Percentiles rank a stretch among this genome's conserved stretches.
These are phyloP conservation scores for Knufia fluminis DNA, from an alignment of 2,329 filamentous ascomycete genomes.

Conservation along the genomic window DNA sequence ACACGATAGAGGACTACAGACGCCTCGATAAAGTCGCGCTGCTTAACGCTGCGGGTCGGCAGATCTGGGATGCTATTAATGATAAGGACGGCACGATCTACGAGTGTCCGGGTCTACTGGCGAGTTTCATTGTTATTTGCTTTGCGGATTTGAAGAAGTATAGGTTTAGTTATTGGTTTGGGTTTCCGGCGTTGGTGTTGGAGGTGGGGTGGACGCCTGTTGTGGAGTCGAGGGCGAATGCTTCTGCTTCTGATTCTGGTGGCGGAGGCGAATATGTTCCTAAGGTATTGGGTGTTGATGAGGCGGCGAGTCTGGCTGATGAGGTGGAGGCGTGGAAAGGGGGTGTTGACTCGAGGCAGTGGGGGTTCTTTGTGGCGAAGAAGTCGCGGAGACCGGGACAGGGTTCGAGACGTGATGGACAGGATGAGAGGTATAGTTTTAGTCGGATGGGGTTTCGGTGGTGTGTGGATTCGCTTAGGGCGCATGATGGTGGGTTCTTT, in stretches of 20 bases:
- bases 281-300: conserved; percentile 49
- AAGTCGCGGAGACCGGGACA: conserved; percentile 42
- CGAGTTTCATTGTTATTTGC: conserved; percentile 80
- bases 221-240: no score
- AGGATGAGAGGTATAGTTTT: conserved; percentile 44
- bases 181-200: conserved; percentile 85
- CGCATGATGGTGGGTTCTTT: conserved; percentile 85
- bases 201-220: conserved; percentile 69
- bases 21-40: conserved; percentile 70
- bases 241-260: conserved; percentile 11
- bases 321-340: conserved; percentile 82
- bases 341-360: conserved; percentile 68
- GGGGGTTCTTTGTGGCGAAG: conserved; percentile 94
- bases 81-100: conserved; percentile 95
- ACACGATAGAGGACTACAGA: conserved; percentile 89
- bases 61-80: conserved; percentile 96
- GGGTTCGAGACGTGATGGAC: conserved; percentile 22
- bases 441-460: conserved; percentile 61
- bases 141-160: conserved; percentile 97
- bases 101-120: conserved; percentile 81
- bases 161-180: conserved; percentile 96
- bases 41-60: conserved; percentile 67
- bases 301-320: conserved; percentile 73
- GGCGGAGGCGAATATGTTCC: conserved; percentile 9
- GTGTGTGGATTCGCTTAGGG: conserved; percentile 65